A percentile compares a stretch with the other conserved stretches of the same genome.
Conservation (phyloP, 805 yeast genomes). For the Cyberlindnera suaveolens region DNA sequence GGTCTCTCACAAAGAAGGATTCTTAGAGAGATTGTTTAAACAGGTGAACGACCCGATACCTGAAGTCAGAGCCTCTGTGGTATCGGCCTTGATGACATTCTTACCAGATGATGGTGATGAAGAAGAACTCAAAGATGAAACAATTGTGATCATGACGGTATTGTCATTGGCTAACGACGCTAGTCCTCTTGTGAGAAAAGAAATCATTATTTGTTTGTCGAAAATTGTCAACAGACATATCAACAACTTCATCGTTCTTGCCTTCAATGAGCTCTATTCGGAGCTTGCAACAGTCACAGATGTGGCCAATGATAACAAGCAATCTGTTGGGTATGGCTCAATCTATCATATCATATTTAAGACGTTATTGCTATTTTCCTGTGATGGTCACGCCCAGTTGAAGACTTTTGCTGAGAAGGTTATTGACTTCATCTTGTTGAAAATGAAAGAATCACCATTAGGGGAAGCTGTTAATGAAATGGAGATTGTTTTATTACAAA, state of each 20-base stretch:
- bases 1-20: conserved; percentile 60
- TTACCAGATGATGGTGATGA: conserved; percentile 42
- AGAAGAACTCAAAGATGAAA: conserved; percentile 54
- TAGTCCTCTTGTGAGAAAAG: conserved; percentile 82
- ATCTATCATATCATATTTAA: conserved; percentile 86
- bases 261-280: conserved; percentile 59
- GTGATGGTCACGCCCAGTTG: conserved; percentile 85
- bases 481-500: conserved; percentile 57
- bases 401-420: conserved; percentile 64
- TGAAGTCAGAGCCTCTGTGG: conserved; percentile 83
- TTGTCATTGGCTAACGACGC: conserved; percentile 76
- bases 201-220: conserved; percentile 71
- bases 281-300: conserved; percentile 42
- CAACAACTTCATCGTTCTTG: conserved; percentile 77
- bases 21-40: conserved; percentile 46
- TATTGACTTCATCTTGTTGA: conserved; percentile 64
- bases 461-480: conserved; percentile 59
- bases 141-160: conserved; percentile 62
- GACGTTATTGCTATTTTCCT: conserved; percentile 67
- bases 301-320: conserved; percentile 27
- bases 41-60: conserved; percentile 86
- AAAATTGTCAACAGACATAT: conserved; percentile 63
- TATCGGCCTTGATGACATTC: conserved; percentile 67
- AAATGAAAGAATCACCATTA: conserved; percentile 50
- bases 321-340: conserved; percentile 81